Conservation (phyloP, 169 alveolate genomes). For the Eimeria sp. region DNA sequence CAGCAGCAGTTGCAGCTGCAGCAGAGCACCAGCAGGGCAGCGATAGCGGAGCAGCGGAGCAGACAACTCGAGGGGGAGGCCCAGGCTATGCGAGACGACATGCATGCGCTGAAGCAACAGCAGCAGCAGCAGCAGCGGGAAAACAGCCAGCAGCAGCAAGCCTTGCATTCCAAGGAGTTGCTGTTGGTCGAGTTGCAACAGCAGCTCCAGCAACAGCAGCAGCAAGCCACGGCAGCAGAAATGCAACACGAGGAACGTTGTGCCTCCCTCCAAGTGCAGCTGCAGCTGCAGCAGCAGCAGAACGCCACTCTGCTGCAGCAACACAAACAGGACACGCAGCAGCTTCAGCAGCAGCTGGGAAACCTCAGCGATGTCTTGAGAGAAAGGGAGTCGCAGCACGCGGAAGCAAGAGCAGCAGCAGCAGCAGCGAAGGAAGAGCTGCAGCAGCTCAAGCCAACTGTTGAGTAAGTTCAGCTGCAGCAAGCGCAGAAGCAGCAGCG, state of each 20-base stretch:
- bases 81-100: background rate
- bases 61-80: constrained; percentile 7
- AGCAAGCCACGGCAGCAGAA: constrained; percentile 39
- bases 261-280: constrained; percentile 74
- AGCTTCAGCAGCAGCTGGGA: constrained; percentile 71
- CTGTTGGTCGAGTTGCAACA: background rate
- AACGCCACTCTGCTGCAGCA: constrained; percentile 68
- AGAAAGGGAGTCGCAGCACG: constrained; percentile 47
- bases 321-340: constrained; percentile 66
- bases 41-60: constrained; percentile 69
- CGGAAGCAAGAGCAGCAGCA: constrained; percentile 62
- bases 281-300: constrained; percentile 76
- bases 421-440: constrained; percentile 49
- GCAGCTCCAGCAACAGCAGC: constrained; percentile 52
- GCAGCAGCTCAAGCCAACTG: constrained; percentile 26
- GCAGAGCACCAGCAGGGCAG: constrained; percentile 61
- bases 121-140: constrained; percentile 58
- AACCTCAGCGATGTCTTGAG: background rate
- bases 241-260: constrained; percentile 58
- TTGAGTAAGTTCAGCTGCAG: background rate
- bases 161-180: constrained; percentile 34
- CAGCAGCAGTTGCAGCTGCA: constrained; percentile 78
- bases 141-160: constrained; percentile 36
- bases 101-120: constrained; percentile 41
- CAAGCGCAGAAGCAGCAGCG: constrained; percentile 24